Base-by-base conservation (phyloP, 1,284 basidiomycete genomes). In the Ustilago vetiveriae region DNA sequence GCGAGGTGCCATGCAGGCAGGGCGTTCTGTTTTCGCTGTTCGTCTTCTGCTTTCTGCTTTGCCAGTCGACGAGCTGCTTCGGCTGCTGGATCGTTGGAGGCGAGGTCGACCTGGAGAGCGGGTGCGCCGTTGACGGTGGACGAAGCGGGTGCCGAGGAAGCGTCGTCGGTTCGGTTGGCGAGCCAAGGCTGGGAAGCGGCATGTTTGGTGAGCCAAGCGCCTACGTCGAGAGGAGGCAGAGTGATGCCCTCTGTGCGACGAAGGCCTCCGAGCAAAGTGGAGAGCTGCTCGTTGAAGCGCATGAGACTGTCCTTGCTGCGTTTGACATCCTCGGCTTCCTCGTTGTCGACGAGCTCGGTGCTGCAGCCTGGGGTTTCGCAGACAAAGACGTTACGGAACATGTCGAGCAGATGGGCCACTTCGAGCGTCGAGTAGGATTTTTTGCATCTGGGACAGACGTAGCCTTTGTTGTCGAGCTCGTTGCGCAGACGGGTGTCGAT, bases 221-320 rank as follows among this genome's bases (percentile, higher is more conserved):
- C 87, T 17, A 92, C 89, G 74, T 96, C 92, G 78, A 90, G 36
- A 90, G 93, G 72, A 42, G 56, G 46, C 21, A 73, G 27, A 7
- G 60, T 85, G 86, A 93, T 91, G n/a, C 88, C 87, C 76, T 98
- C 95, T 52, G 92, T 91, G 80, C 89, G 89, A 77, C 92, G 89
- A 72, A 99, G 83, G 5, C 92, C 90, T 73, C 93, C 91, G 17
- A 90, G 87, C 38, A 98, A 89, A 70, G 90, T 90, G 38, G 89
- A 87, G 83, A 94, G 94, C 82, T 95, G 92, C 59, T 89, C 87
- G 83, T 97, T 97, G 83, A 98, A 94, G 58, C 92, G 86, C 83
- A 93, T 91, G 91, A 98, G 95, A 52, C 92, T 87, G 82, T 98
- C 95, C 82, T 94, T 90, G 74, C 89, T 92, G 14, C 90, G 90